Evolutionary conservation across 2,329 filamentous ascomycete species (phyloP).

Genomic region (Magnaporthales sp.): DNA sequence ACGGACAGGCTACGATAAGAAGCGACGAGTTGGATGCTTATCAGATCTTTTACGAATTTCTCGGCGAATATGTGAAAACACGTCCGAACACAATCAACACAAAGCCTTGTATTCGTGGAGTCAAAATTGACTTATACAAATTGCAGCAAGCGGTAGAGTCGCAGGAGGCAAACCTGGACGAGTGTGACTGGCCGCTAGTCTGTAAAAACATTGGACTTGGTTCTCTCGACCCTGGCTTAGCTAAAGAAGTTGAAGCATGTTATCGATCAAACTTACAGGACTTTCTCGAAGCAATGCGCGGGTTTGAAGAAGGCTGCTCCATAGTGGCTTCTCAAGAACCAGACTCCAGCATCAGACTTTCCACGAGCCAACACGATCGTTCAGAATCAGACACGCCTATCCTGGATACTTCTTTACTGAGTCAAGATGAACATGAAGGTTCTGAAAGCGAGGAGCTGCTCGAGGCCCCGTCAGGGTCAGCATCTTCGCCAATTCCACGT

Average conservation of each 20-base stretch:
- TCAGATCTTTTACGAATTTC: not conserved
- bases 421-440: not conserved
- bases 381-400: not conserved
- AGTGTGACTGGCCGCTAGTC: conserved; percentile 1
- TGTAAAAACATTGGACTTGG: not conserved
- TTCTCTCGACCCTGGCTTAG: not conserved
- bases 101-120: not conserved
- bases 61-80: not conserved
- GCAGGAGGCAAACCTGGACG: not conserved
- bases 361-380: not conserved
- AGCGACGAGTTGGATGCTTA: not conserved
- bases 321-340: not conserved
- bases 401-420: not conserved
- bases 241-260: not conserved
- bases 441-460: not conserved
- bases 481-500: not conserved
- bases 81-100: not conserved
- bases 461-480: not conserved
- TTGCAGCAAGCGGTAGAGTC: not conserved
- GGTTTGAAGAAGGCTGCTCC: not conserved
- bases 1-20: not conserved
- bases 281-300: not conserved
- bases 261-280: not conserved
- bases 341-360: not conserved
- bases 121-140: not conserved